These are phyloP conservation scores for Casuarina cunninghamiana DNA, from an alignment of 306 rosid genomes.

Conservation along the genomic window DNA sequence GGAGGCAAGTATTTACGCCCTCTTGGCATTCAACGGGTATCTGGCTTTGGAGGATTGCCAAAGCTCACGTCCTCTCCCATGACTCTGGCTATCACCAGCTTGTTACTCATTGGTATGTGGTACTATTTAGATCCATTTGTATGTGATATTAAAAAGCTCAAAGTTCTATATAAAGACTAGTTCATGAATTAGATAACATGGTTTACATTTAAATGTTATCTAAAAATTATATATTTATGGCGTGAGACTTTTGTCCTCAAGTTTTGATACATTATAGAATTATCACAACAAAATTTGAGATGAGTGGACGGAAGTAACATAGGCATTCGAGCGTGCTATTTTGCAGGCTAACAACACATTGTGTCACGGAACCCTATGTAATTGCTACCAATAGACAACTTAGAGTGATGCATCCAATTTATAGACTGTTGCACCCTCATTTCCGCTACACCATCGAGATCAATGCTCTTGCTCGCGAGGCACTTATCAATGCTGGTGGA, in stretches of 20 bases:
- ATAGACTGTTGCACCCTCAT: slow-evolving; percentile 73
- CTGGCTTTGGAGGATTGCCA: slow-evolving; percentile 64
- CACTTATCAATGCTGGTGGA: slow-evolving; percentile 73
- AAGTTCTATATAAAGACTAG: too few relatives aligned
- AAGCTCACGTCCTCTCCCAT: slow-evolving; percentile 56
- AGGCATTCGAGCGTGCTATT: not conserved
- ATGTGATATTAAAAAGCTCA: not conserved
- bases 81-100: slow-evolving; percentile 57
- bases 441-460: slow-evolving; percentile 84
- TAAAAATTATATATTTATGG: too few relatives aligned
- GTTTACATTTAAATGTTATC: too few relatives aligned
- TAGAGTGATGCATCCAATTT: slow-evolving; percentile 80
- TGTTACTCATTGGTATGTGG: slow-evolving; percentile 47
- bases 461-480: slow-evolving; percentile 76
- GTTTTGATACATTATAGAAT: too few relatives aligned
- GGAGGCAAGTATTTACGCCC: slow-evolving; percentile 47
- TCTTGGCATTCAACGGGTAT: slow-evolving; percentile 35
- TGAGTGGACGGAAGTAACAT: not conserved
- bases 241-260: too few relatives aligned
- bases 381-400: slow-evolving; percentile 80
- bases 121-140: not conserved
- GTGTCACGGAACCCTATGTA: slow-evolving; percentile 80
- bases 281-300: not conserved
- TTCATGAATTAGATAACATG: not conserved
- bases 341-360: slow-evolving; percentile 80